phyloP scores from a whole-genome alignment of 352 stramenopile genomes.

The Aphanomyces euteiches region DNA sequence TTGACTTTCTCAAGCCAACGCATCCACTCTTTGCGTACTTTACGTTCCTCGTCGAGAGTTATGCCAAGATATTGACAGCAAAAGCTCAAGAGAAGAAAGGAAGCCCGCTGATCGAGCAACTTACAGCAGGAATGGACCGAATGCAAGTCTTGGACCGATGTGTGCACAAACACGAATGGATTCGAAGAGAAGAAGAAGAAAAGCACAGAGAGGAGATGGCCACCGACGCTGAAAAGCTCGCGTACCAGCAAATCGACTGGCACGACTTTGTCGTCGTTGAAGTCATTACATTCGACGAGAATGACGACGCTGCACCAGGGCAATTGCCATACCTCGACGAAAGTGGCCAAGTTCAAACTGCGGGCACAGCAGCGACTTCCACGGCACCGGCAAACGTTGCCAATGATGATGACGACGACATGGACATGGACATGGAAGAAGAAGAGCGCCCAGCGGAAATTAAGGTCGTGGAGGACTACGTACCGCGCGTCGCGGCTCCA shows the following conservation, averaged over 20 bases:
- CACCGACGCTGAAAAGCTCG: conserved; percentile 68
- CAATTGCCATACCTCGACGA: conserved; percentile 27
- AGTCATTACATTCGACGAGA: conserved; percentile 94
- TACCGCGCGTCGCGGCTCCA: conserved; percentile 49
- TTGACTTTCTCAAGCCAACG: conserved; percentile 97
- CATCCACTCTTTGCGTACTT: conserved; percentile 98
- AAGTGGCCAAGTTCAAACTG: conserved; percentile 30
- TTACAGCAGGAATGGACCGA: conserved; percentile 68
- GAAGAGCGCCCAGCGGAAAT: conserved; percentile 59
- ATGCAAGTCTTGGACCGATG: conserved; percentile 85
- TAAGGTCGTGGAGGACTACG: conserved; percentile 85
- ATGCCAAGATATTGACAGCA: conserved; percentile 83
- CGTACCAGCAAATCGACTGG: conserved; percentile 94
- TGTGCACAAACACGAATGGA: conserved; percentile 80
- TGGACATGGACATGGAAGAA: conserved; percentile 88
- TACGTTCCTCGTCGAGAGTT: conserved; percentile 95
- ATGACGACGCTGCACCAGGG: conserved; percentile 61
- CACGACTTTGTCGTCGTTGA: conserved; percentile 99
- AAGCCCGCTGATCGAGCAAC: conserved; percentile 35
- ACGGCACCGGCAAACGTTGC: conserved; percentile 37
- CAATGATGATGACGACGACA: conserved; percentile 76
- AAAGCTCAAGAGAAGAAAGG: conserved; percentile 65
- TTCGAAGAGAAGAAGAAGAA: conserved; percentile 64
- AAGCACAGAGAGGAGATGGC: conserved; percentile 68
- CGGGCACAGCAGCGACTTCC: conserved; percentile 1